Percentiles rank a stretch among this genome's conserved stretches.
Conservation (phyloP, 805 yeast species). For the Pichia ethanolica region DNA sequence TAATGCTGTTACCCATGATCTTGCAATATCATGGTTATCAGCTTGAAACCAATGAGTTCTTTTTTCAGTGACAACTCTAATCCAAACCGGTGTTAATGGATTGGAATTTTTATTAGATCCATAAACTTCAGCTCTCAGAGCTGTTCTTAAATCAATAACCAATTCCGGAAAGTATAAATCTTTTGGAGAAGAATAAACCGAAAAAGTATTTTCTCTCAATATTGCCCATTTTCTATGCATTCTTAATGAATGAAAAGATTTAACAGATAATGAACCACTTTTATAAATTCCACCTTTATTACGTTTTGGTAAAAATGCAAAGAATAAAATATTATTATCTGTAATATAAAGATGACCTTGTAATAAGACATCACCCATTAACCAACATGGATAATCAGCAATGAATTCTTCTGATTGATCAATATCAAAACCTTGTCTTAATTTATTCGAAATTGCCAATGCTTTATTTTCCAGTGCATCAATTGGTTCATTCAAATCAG, state of each 20-base stretch:
- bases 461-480: conserved; percentile 25
- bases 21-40: conserved; percentile 65
- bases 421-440: conserved; percentile 36
- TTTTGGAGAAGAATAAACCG: conserved; percentile 61
- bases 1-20: conserved; percentile 69
- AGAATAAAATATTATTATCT: conserved; percentile 53
- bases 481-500: conserved; percentile 2
- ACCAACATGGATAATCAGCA: conserved; percentile 70
- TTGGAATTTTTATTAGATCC: conserved; percentile 14
- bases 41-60: conserved; percentile 61
- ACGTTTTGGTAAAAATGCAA: conserved; percentile 65
- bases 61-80: conserved; percentile 51
- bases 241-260: conserved; percentile 30
- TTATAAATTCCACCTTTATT: conserved; percentile 35
- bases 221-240: conserved; percentile 72
- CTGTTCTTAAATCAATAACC: conserved; percentile 63
- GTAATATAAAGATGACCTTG: conserved; percentile 86
- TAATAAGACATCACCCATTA: conserved; percentile 69
- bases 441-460: conserved; percentile 28
- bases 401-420: conserved; percentile 47
- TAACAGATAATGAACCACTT: conserved; percentile 45
- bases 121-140: conserved; percentile 50
- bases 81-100: conserved; percentile 34
- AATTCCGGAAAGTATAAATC: conserved; percentile 80
- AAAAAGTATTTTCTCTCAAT: conserved; percentile 57